Conservation (phyloP, 2,329 filamentous ascomycete species). For the Bisporella sp. region DNA sequence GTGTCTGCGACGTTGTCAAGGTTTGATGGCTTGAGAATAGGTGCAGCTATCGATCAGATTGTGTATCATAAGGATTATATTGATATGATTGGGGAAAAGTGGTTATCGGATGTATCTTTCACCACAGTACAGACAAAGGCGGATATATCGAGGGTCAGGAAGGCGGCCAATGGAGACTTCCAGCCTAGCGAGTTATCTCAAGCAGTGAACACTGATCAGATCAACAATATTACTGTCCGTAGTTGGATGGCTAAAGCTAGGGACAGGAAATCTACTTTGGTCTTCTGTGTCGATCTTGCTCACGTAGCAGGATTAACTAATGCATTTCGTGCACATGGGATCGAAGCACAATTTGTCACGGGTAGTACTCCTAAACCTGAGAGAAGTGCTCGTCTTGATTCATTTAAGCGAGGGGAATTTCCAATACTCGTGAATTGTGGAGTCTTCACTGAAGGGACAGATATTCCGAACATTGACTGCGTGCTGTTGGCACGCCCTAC, state of each 20-base stretch:
- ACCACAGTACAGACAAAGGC: conserved; percentile 83
- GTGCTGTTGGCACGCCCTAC: conserved; percentile 83
- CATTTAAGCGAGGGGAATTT: conserved; percentile 70
- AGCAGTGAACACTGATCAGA: conserved; percentile 73
- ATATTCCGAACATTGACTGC: conserved; percentile 96
- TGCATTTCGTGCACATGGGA: conserved; percentile 67
- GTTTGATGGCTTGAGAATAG: conserved; percentile 77
- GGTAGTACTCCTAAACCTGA: conserved; percentile 66
- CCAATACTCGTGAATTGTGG: conserved; percentile 91
- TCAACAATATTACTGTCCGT: conserved; percentile 79
- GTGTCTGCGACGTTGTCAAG: conserved; percentile 77
- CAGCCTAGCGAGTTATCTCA: conserved; percentile 67
- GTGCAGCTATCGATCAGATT: conserved; percentile 85
- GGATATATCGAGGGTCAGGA: conserved; percentile 66
- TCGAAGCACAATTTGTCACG: conserved; percentile 84
- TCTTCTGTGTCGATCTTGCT: conserved; percentile 86
- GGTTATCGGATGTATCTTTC: conserved; percentile 87
- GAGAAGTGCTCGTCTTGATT: conserved; percentile 63
- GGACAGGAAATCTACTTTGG: conserved; percentile 74
- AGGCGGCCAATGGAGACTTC: conserved; percentile 68
- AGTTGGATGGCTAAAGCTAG: conserved; percentile 76
- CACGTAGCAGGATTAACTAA: conserved; percentile 72
- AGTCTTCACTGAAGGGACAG: conserved; percentile 94
- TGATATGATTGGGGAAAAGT: conserved; percentile 81
- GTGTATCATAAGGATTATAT: conserved; percentile 87